Base-by-base conservation (phyloP, 2,329 filamentous ascomycete species). In the Xylariaceae sp. region DNA sequence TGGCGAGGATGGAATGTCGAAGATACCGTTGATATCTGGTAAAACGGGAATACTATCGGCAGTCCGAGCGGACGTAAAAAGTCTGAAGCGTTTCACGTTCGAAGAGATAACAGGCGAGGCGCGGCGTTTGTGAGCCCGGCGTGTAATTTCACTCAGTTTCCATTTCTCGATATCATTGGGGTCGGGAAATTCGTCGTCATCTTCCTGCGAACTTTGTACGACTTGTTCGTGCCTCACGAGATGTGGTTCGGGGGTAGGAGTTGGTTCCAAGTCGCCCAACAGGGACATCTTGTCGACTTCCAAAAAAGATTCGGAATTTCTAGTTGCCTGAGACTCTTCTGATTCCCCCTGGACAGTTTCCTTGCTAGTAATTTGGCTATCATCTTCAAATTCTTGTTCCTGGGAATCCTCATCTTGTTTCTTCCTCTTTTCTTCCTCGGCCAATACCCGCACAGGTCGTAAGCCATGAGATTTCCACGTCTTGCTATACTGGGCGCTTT, bases 381-480 rank as follows among this genome's bases (percentile, higher is more conserved):
- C 75, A 2, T 80, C 74, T 49, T 77, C 70, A 46, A 80, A 81
- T 5, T 80, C 77, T 48, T 73, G 70, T 37, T 79, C 76, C 54
- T 77, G 74, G 0, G 73, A 78, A 51, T 77, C 73, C 6, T 76
- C 72, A 12, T 76, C 72, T 32, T 67, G 62, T 16, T 57, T 64
- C 64, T 41, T 67, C 57, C 51, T 68, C 54, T 55, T 65, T 32
- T 65, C 65, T 26, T 68, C 65, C 19, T 67, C 64, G 10, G 64
- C 55, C 7, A 71, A 65, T 39, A 80, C 68, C 49, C 73, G 73
- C 32, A 83, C 63, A 0, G 81, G 81, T 49, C 74, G 76, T 26
- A 84, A 67, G 21, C 81, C 81, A 53, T 80, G 80, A 3, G 75
- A 74, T 61, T 77, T 80, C 60, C 83, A 75, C 18, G 74, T 67